phyloP scores from a whole-genome alignment of 768 basidiomycete genomes.

The Calocera cornea region DNA sequence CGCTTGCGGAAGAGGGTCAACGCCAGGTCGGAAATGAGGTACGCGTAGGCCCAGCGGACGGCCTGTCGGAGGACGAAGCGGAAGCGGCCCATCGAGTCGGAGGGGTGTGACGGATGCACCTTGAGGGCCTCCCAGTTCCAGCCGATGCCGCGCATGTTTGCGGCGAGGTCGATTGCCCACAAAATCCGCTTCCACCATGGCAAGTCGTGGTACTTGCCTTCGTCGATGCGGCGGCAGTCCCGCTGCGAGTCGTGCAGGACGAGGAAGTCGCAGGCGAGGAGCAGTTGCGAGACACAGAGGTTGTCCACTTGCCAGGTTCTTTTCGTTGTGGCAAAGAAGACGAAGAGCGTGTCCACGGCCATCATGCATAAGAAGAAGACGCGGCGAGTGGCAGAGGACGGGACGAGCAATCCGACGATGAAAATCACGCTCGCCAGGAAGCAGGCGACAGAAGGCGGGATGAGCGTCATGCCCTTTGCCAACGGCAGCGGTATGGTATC shows the following conservation, averaged over 20 bases:
- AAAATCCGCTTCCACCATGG: neutral
- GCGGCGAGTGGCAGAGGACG: no score
- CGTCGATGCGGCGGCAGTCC: neutral
- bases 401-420: no score
- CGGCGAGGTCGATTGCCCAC: neutral
- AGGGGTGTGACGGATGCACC: neutral
- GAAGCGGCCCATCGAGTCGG: neutral
- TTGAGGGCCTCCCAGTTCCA: neutral
- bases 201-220: neutral
- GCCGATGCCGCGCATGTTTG: neutral
- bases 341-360: no score
- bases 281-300: no score
- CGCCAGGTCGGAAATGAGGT: neutral
- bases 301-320: no score
- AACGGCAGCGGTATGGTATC: no score
- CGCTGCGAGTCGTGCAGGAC: neutral
- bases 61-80: neutral
- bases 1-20: neutral
- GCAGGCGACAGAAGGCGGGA: no score
- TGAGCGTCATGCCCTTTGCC: no score
- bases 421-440: no score
- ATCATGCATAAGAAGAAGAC: no score
- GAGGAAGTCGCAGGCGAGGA: neutral
- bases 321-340: no score
- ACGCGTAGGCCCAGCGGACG: neutral